Evolutionary conservation across 1,284 basidiomycete genomes (phyloP).

Genomic region (Spongispora temasekensis): DNA sequence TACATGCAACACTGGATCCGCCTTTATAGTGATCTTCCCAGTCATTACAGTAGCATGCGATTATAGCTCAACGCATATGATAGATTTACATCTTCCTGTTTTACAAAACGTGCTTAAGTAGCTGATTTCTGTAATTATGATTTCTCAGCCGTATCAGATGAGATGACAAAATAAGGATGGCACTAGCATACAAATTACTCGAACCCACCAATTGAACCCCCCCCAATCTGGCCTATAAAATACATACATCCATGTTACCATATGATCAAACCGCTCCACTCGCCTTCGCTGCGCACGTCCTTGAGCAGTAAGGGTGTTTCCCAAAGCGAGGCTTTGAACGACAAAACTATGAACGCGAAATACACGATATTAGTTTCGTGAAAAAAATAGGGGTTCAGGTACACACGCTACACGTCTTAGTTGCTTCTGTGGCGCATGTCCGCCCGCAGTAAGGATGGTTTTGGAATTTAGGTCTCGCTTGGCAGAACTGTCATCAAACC

Average conservation of each 20-base stretch:
- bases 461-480: conserved; percentile 53
- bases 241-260: neutral
- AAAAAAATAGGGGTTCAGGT: neutral
- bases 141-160: too few species aligned
- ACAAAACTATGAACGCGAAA: conserved; percentile 25
- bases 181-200: conserved; percentile 26
- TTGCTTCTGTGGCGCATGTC: conserved; percentile 55
- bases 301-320: conserved; percentile 38
- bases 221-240: neutral
- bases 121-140: too few species aligned
- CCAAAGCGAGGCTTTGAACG: conserved; percentile 35
- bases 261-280: conserved; percentile 17
- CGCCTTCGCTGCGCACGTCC: conserved; percentile 32
- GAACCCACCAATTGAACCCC: neutral
- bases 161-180: conserved; percentile 7
- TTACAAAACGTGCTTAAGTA: too few species aligned
- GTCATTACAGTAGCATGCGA: too few species aligned
- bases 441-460: conserved; percentile 59
- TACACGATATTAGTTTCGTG: conserved; percentile 3
- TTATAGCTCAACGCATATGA: too few species aligned
- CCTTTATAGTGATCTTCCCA: too few species aligned
- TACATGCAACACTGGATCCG: too few species aligned
- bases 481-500: conserved; percentile 47
- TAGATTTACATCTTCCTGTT: neutral
- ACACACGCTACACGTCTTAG: conserved; percentile 33